phyloP scores from a whole-genome alignment of 1,284 basidiomycete genomes.

The Heterobasidion occidentale region DNA sequence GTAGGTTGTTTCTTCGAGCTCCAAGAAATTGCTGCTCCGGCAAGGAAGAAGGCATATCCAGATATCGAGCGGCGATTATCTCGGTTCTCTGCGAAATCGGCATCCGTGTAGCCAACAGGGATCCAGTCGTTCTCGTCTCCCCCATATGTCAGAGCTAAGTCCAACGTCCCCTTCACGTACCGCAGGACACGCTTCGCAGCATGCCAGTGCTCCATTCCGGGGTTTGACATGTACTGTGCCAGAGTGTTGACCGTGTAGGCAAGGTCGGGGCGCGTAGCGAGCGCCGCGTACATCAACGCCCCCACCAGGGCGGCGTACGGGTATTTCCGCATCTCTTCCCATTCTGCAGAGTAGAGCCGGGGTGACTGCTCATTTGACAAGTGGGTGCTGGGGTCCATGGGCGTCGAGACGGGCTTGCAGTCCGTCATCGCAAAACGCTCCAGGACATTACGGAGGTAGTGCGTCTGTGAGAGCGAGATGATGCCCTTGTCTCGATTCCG shows the following conservation, averaged over 20 bases:
- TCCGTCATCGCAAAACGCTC: neutral
- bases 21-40: slow-evolving; percentile 19
- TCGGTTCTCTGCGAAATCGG: neutral
- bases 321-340: neutral
- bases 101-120: neutral
- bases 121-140: neutral
- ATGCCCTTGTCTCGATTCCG: neutral
- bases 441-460: neutral
- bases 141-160: neutral
- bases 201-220: slow-evolving; percentile 1
- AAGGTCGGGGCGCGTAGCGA: neutral
- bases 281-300: neutral
- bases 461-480: neutral
- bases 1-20: slow-evolving; percentile 19
- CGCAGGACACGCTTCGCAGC: slow-evolving; percentile 6
- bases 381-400: neutral
- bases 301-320: neutral
- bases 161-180: slow-evolving; percentile 4
- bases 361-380: neutral
- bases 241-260: slow-evolving; percentile 2
- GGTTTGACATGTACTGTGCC: slow-evolving; percentile 3
- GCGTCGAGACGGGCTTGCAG: neutral
- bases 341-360: too few species aligned
- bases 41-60: neutral
- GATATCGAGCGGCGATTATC: neutral